Evolutionary conservation across 1,139 yeast species (phyloP).

Genomic region (Hansenula lynferdii): DNA sequence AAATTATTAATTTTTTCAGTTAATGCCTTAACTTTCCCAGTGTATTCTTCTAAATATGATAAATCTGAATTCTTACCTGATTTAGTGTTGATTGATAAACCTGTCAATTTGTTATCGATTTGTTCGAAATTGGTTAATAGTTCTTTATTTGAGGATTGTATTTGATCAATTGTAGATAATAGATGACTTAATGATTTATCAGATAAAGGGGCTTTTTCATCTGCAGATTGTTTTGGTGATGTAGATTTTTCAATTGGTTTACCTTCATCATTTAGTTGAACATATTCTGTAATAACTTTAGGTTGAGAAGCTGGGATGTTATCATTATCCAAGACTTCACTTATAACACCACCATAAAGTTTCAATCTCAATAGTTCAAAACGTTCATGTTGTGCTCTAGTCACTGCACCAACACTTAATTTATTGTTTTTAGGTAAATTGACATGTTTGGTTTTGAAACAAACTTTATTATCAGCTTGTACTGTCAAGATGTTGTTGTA

Average conservation of each 20-base stretch:
- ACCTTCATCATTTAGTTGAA: conserved; percentile 21
- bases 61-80: conserved; percentile 13
- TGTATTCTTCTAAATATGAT: conserved; percentile 19
- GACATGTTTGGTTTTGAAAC: conserved; percentile 59
- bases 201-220: not conserved
- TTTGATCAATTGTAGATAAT: conserved; percentile 4
- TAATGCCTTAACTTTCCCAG: conserved; percentile 11
- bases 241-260: conserved; percentile 21
- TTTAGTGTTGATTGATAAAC: conserved; percentile 6
- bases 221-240: not conserved
- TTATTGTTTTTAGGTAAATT: conserved; percentile 36
- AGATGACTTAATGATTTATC: conserved; percentile 1
- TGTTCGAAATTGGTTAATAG: conserved; percentile 8
- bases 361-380: conserved; percentile 57
- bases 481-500: conserved; percentile 48
- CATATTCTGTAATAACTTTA: conserved; percentile 26
- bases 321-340: conserved; percentile 53
- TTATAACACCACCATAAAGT: conserved; percentile 47
- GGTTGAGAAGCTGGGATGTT: conserved; percentile 47
- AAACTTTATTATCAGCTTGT: conserved; percentile 64
- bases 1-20: conserved; percentile 4
- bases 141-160: conserved; percentile 16
- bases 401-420: conserved; percentile 52
- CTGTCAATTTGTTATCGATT: conserved; percentile 16
- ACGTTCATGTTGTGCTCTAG: conserved; percentile 37